Percentiles rank a stretch among this genome's conserved stretches.
phyloP scores from a whole-genome alignment of 2,329 filamentous ascomycete species.

The Periconia macrospinosa region DNA sequence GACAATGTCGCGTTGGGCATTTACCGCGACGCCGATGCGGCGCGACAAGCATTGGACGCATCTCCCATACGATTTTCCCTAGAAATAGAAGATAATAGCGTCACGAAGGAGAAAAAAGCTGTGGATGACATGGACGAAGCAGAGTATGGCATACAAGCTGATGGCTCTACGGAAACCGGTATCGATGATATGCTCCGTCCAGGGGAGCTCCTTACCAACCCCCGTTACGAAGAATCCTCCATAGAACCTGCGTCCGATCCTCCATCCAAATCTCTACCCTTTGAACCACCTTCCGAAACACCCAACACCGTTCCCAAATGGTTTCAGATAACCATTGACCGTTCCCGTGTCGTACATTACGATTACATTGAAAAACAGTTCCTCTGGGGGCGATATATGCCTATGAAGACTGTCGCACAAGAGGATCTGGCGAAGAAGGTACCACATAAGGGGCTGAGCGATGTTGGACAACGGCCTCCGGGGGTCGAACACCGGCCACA shows the following conservation, averaged over 20 bases:
- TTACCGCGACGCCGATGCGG: conserved; percentile 46
- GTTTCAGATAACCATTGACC: conserved; percentile 48
- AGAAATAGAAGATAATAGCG: conserved; percentile 26
- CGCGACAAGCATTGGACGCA: conserved; percentile 45
- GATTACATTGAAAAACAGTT: conserved; percentile 45
- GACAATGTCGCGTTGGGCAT: conserved; percentile 51
- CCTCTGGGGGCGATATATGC: conserved; percentile 35
- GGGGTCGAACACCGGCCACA: conserved; percentile 36
- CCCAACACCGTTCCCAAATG: conserved; percentile 29
- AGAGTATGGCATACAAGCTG: background rate
- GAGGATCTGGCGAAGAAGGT: conserved; percentile 44
- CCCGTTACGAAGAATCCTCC: background rate
- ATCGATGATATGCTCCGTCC: conserved; percentile 36
- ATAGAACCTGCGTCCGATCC: background rate
- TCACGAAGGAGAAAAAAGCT: background rate
- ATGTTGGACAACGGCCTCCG: conserved; percentile 41
- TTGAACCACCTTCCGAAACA: conserved; percentile 10
- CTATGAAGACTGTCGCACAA: conserved; percentile 36
- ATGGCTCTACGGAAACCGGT: conserved; percentile 11
- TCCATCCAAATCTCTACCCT: conserved; percentile 21
- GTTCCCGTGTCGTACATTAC: conserved; percentile 42
- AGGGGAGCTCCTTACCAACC: conserved; percentile 13
- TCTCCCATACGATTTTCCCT: conserved; percentile 53
- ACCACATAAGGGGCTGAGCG: conserved; percentile 45
- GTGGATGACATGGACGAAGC: conserved; percentile 6